Conservation (phyloP, 495 filamentous ascomycete species). For the Bacidia gigantensis region DNA sequence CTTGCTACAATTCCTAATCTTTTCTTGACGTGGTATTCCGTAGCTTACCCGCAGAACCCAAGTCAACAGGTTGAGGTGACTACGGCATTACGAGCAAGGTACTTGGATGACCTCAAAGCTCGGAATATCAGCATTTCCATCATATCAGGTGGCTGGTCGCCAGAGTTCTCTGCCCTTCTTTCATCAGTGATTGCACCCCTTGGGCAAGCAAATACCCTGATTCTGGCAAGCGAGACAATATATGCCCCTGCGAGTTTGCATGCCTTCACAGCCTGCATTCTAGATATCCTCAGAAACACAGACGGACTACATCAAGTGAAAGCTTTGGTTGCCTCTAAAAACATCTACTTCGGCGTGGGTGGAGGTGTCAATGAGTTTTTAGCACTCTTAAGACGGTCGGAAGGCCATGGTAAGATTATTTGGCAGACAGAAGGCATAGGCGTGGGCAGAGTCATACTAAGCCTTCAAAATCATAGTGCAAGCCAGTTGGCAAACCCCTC, state of each 20-base stretch:
- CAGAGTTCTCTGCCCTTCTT: constrained; percentile 48
- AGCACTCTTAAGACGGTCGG: constrained; percentile 39
- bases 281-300: constrained; percentile 46
- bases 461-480: constrained; percentile 7
- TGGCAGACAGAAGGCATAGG: constrained; percentile 48
- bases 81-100: constrained; percentile 43
- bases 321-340: constrained; percentile 80
- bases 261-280: constrained; percentile 60
- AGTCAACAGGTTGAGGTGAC: constrained; percentile 64
- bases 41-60: constrained; percentile 17
- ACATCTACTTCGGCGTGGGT: constrained; percentile 92
- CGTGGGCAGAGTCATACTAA: constrained; percentile 34
- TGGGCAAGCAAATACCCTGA: constrained; percentile 27
- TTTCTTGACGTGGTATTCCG: constrained; percentile 61
- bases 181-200: constrained; percentile 11
- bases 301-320: constrained; percentile 28
- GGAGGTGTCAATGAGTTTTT: constrained; percentile 86
- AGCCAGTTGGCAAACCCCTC: too few relatives aligned
- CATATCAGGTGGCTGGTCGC: constrained; percentile 74
- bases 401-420: constrained; percentile 42
- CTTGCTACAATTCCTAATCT: constrained; percentile 85
- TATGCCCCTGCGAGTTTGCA: constrained; percentile 67
- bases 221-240: constrained; percentile 88
- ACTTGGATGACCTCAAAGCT: constrained; percentile 41
- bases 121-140: constrained; percentile 51